Percentiles rank a stretch among this genome's conserved stretches.
Evolutionary conservation across 768 basidiomycete genomes (phyloP).

Genomic region (Rhodotorula kratochvilovae): DNA sequence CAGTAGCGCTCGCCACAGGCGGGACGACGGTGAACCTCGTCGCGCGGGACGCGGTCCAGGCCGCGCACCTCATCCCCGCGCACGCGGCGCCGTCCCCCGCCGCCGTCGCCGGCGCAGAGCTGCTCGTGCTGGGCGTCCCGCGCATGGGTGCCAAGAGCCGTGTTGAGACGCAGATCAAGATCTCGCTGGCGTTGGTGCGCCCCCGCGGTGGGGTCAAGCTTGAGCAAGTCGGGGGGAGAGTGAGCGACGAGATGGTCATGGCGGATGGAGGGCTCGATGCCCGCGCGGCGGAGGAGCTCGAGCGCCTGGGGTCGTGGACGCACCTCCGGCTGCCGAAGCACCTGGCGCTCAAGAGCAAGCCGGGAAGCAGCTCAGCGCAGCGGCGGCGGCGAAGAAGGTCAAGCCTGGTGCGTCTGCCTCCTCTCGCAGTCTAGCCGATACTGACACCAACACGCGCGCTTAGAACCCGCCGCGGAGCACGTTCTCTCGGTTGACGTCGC

Average conservation of each 20-base stretch:
- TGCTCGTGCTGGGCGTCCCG: constrained; percentile 78
- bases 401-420: constrained; percentile 36
- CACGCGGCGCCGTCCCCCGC: background rate
- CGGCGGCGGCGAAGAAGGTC: background rate
- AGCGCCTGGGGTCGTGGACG: constrained; percentile 74
- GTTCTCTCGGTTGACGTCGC: constrained; percentile 67
- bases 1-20: background rate
- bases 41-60: constrained; percentile 35
- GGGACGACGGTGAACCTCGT: constrained; percentile 29
- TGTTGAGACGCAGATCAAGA: constrained; percentile 90
- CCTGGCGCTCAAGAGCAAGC: constrained; percentile 75
- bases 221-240: background rate
- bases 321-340: constrained; percentile 76
- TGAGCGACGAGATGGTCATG: background rate
- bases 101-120: constrained; percentile 59
- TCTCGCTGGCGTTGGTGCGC: constrained; percentile 61
- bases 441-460: background rate
- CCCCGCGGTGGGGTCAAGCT: constrained; percentile 40
- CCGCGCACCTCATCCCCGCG: constrained; percentile 16
- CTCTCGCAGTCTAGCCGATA: background rate
- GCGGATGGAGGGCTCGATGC: constrained; percentile 31
- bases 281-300: constrained; percentile 15
- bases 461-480: constrained; percentile 56
- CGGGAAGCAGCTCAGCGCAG: constrained; percentile 80
- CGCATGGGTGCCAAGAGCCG: constrained; percentile 78